These are phyloP conservation scores for Orbilia javanica DNA, from an alignment of 2,329 filamentous ascomycete genomes.

Conservation along the genomic window DNA sequence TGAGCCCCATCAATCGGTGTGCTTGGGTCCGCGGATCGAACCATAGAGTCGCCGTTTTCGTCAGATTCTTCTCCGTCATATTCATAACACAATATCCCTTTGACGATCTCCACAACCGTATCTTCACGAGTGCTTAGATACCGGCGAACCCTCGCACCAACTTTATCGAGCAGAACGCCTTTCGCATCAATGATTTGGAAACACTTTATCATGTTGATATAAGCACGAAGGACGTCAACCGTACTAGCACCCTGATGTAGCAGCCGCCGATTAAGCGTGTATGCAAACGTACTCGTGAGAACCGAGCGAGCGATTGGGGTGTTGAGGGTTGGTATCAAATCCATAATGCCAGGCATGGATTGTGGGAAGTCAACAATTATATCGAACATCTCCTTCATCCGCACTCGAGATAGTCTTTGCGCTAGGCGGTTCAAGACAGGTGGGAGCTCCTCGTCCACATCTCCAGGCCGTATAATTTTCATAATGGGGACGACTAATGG, in stretches of 20 bases:
- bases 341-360: constrained; percentile 78
- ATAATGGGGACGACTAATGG: constrained; percentile 50
- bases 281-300: constrained; percentile 77
- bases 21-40: background rate
- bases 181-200: constrained; percentile 75
- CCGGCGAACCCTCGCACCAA: constrained; percentile 74
- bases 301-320: constrained; percentile 69
- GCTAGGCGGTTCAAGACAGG: constrained; percentile 45
- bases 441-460: constrained; percentile 35
- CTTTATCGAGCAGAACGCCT: constrained; percentile 76
- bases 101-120: constrained; percentile 75
- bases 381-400: constrained; percentile 80
- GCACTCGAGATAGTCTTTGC: constrained; percentile 74
- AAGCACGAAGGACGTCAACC: constrained; percentile 75
- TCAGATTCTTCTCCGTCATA: constrained; percentile 52
- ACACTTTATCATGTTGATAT: constrained; percentile 75
- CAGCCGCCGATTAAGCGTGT: constrained; percentile 75
- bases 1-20: constrained; percentile 3
- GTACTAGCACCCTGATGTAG: constrained; percentile 79
- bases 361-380: constrained; percentile 81
- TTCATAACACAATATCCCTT: constrained; percentile 70
- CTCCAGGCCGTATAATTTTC: constrained; percentile 51
- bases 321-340: constrained; percentile 64
- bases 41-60: constrained; percentile 5
- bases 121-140: constrained; percentile 76